Evolutionary conservation across 768 basidiomycete genomes (phyloP).

Genomic region (Gyrodon lividus): DNA sequence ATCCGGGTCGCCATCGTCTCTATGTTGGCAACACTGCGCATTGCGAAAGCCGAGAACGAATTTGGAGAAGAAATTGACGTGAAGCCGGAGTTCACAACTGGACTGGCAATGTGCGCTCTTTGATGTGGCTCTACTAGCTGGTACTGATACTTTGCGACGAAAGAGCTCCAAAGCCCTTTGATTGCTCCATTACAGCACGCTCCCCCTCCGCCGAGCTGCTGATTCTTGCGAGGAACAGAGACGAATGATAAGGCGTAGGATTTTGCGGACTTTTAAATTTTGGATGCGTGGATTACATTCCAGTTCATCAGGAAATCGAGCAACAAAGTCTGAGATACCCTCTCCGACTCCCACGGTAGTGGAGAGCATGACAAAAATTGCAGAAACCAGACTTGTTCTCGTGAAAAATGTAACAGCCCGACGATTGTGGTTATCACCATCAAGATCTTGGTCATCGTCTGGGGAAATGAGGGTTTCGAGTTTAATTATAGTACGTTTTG

Average conservation of each 20-base stretch:
- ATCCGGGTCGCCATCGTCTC: slow-evolving; percentile 27
- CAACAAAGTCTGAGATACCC: too few relatives aligned
- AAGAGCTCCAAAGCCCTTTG: slow-evolving; percentile 8
- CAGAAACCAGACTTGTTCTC: too few relatives aligned
- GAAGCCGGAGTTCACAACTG: slow-evolving; percentile 6
- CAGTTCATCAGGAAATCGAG: too few relatives aligned
- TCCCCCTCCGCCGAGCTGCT: slow-evolving; percentile 5
- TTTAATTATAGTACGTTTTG: too few relatives aligned
- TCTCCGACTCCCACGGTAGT: too few relatives aligned
- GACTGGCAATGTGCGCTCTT: neutral
- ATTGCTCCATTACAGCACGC: slow-evolving; percentile 2
- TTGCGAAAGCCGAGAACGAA: slow-evolving; percentile 20
- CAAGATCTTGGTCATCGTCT: too few relatives aligned
- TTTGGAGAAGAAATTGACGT: slow-evolving; percentile 25
- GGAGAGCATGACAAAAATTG: too few relatives aligned
- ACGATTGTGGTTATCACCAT: too few relatives aligned
- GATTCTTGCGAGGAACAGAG: neutral
- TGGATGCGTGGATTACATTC: too few relatives aligned
- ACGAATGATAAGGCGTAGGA: neutral
- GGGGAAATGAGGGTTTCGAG: too few relatives aligned
- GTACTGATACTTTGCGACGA: neutral
- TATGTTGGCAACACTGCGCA: slow-evolving; percentile 22
- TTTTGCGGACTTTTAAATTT: too few relatives aligned
- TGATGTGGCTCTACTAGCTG: neutral
- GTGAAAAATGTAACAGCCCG: too few relatives aligned